Conservation (phyloP, 1,284 basidiomycete genomes). For the Irpex sp. region DNA sequence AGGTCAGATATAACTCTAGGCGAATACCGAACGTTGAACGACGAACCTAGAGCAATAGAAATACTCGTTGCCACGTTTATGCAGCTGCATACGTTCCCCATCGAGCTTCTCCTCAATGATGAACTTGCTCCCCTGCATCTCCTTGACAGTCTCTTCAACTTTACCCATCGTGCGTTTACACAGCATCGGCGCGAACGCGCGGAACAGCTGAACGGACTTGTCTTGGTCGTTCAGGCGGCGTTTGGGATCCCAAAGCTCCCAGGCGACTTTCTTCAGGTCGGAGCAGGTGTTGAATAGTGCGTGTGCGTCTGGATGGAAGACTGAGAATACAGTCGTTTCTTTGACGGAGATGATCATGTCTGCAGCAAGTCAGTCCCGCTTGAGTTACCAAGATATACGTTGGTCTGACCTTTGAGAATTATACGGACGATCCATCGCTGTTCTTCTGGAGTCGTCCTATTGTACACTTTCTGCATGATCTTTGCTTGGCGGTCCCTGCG, state of each 20-base stretch:
- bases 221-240: conserved; percentile 68
- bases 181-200: conserved; percentile 87
- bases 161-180: conserved; percentile 80
- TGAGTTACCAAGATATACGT: too few species aligned
- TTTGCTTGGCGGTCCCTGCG: conserved; percentile 69
- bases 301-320: conserved; percentile 88
- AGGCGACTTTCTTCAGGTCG: conserved; percentile 87
- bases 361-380: too few species aligned
- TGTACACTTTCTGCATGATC: conserved; percentile 72
- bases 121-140: conserved; percentile 72
- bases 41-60: conserved; percentile 83
- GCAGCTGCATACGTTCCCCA: conserved; percentile 91
- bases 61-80: conserved; percentile 84
- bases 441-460: conserved; percentile 73
- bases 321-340: conserved; percentile 82
- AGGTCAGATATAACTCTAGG: too few species aligned
- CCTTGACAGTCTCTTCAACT: conserved; percentile 77
- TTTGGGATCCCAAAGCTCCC: conserved; percentile 67
- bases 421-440: conserved; percentile 92
- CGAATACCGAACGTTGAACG: conserved; percentile 4
- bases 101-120: conserved; percentile 95
- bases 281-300: conserved; percentile 92
- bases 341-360: conserved; percentile 79
- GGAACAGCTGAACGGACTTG: conserved; percentile 74
- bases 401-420: conserved; percentile 84